These are phyloP conservation scores for Barnettozyma vustinii DNA, from an alignment of 805 yeast species.

Conservation along the genomic window DNA sequence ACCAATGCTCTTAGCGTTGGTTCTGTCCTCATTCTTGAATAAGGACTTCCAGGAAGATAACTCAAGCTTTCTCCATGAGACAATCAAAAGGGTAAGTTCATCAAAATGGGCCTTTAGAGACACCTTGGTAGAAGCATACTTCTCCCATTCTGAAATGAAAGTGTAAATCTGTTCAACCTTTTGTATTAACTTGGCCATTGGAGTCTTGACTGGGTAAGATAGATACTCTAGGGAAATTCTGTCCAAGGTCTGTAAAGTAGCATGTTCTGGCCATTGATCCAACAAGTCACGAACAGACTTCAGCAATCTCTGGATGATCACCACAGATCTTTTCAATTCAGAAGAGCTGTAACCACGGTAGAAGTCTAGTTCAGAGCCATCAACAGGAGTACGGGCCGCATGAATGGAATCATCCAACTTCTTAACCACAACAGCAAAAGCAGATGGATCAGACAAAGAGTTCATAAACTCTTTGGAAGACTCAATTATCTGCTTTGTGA, in stretches of 20 bases:
- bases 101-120: slow-evolving; percentile 53
- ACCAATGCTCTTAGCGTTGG: slow-evolving; percentile 46
- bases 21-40: slow-evolving; percentile 57
- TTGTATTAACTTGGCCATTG: slow-evolving; percentile 71
- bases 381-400: slow-evolving; percentile 23
- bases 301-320: slow-evolving; percentile 39
- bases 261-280: slow-evolving; percentile 91
- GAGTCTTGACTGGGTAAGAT: slow-evolving; percentile 54
- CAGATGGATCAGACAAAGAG: slow-evolving; percentile 24
- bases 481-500: slow-evolving; percentile 27
- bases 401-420: slow-evolving; percentile 31
- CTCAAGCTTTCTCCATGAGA: slow-evolving; percentile 88
- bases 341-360: slow-evolving; percentile 56
- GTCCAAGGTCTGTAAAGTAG: slow-evolving; percentile 66
- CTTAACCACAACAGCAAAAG: slow-evolving; percentile 32
- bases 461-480: slow-evolving; percentile 20
- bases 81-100: slow-evolving; percentile 60
- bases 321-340: slow-evolving; percentile 59
- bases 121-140: slow-evolving; percentile 77
- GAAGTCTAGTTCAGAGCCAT: slow-evolving; percentile 43
- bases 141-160: slow-evolving; percentile 86
- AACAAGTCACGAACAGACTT: slow-evolving; percentile 43
- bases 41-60: slow-evolving; percentile 79
- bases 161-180: slow-evolving; percentile 86
- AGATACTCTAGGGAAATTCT: slow-evolving; percentile 64